Conservation (phyloP, 2,329 filamentous ascomycete species). For the Karstenula rhodostoma region DNA sequence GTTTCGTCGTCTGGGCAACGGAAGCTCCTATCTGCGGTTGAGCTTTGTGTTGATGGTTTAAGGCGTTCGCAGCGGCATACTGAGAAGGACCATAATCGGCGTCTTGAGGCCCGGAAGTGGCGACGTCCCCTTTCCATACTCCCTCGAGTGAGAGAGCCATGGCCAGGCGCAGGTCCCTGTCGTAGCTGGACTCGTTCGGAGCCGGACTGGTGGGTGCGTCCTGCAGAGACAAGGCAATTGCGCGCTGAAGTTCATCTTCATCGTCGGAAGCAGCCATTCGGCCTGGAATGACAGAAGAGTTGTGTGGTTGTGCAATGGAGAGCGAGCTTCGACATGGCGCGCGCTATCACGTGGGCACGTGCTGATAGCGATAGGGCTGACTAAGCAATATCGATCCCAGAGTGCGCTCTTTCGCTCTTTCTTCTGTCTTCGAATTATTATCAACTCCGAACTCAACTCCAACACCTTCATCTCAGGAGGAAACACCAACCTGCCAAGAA, state of each 20-base stretch:
- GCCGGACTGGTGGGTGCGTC: slow-evolving; percentile 4
- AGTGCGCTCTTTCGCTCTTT: no score
- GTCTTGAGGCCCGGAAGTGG: background rate
- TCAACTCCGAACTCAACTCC: no score
- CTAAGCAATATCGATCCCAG: background rate
- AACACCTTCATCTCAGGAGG: no score
- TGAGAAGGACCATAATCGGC: background rate
- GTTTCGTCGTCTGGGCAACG: background rate
- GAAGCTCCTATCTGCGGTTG: slow-evolving; percentile 12
- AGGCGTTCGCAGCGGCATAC: slow-evolving; percentile 8
- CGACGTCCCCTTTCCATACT: background rate
- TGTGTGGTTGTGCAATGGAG: slow-evolving; percentile 8
- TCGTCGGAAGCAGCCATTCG: slow-evolving; percentile 39
- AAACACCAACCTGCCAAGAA: no score
- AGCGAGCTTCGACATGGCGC: slow-evolving; percentile 4
- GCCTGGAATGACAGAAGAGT: background rate
- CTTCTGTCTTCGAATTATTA: no score
- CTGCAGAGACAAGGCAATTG: slow-evolving; percentile 38
- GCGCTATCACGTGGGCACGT: slow-evolving; percentile 36
- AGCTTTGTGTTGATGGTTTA: background rate
- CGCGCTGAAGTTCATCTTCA: slow-evolving; percentile 34
- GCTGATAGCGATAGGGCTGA: slow-evolving; percentile 1
- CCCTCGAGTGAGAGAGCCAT: slow-evolving; percentile 40
- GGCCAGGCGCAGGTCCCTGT: slow-evolving; percentile 36
- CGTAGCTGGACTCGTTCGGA: slow-evolving; percentile 28